These are phyloP conservation scores for Mortierella sp. DNA, from an alignment of 371 early-diverging fungal species.

Conservation along the genomic window DNA sequence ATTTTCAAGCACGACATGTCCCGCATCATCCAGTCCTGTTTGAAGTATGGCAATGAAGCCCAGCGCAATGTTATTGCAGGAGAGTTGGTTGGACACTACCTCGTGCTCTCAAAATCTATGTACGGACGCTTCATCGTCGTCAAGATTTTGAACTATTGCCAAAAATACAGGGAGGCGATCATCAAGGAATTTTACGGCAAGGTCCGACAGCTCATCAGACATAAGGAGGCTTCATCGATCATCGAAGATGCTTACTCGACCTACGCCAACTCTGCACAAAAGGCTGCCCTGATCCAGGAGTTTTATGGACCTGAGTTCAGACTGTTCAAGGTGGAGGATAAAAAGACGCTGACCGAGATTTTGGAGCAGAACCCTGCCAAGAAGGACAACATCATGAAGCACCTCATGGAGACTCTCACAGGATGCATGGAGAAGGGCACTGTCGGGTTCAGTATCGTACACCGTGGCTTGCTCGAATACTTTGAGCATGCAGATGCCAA, in stretches of 20 bases:
- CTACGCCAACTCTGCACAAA: slow-evolving; percentile 83
- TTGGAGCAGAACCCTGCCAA: slow-evolving; percentile 79
- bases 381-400: slow-evolving; percentile 78
- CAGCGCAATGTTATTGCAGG: slow-evolving; percentile 85
- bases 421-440: slow-evolving; percentile 88
- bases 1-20: slow-evolving; percentile 96
- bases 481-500: slow-evolving; percentile 71
- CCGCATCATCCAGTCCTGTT: slow-evolving; percentile 91
- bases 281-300: slow-evolving; percentile 84
- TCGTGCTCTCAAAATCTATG: slow-evolving; percentile 80
- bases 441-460: slow-evolving; percentile 86
- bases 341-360: slow-evolving; percentile 73
- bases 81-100: slow-evolving; percentile 82
- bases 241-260: slow-evolving; percentile 89
- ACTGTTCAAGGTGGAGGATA: slow-evolving; percentile 77
- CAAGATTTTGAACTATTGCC: slow-evolving; percentile 84
- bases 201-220: slow-evolving; percentile 80
- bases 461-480: slow-evolving; percentile 89
- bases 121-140: slow-evolving; percentile 93
- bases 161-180: slow-evolving; percentile 76
- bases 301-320: slow-evolving; percentile 95
- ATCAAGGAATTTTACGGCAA: slow-evolving; percentile 87
- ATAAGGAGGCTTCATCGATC: slow-evolving; percentile 82
- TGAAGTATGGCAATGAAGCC: slow-evolving; percentile 86
- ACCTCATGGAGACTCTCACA: slow-evolving; percentile 76